These are phyloP conservation scores for Moesziomyces parantarcticus DNA, from an alignment of 1,284 basidiomycete genomes.

Conservation along the genomic window DNA sequence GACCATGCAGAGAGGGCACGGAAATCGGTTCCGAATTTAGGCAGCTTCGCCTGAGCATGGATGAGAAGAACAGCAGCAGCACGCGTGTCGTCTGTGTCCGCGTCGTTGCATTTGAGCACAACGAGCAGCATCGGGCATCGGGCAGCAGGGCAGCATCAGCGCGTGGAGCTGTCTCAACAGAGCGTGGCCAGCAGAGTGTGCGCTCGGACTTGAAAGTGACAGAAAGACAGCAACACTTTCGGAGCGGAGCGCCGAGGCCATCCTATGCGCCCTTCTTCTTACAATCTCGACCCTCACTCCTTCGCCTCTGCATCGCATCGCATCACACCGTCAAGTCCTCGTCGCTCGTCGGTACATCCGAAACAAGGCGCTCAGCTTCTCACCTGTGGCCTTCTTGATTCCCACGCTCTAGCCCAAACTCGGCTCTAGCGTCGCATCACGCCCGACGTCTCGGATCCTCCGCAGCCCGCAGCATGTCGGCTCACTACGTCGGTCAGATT, in stretches of 20 bases:
- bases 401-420: too few relatives aligned
- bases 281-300: too few relatives aligned
- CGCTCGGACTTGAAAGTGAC: slow-evolving; percentile 10
- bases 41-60: background rate
- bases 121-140: slow-evolving; percentile 5
- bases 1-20: background rate
- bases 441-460: too few relatives aligned
- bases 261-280: too few relatives aligned
- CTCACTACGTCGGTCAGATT: slow-evolving; percentile 54
- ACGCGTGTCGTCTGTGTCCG: slow-evolving; percentile 1
- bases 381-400: too few relatives aligned
- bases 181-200: slow-evolving; percentile 4
- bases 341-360: too few relatives aligned
- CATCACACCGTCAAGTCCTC: too few relatives aligned
- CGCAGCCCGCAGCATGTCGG: slow-evolving; percentile 20
- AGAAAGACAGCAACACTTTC: slow-evolving; percentile 10
- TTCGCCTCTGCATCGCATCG: too few relatives aligned
- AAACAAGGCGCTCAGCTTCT: too few relatives aligned
- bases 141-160: background rate
- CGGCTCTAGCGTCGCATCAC: too few relatives aligned
- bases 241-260: background rate
- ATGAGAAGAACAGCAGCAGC: background rate
- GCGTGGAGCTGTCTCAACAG: too few relatives aligned
- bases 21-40: background rate
- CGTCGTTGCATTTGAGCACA: too few relatives aligned